Conservation (phyloP, 192 early-diverging fungal genomes). For the Entomortierella chlamydospora region DNA sequence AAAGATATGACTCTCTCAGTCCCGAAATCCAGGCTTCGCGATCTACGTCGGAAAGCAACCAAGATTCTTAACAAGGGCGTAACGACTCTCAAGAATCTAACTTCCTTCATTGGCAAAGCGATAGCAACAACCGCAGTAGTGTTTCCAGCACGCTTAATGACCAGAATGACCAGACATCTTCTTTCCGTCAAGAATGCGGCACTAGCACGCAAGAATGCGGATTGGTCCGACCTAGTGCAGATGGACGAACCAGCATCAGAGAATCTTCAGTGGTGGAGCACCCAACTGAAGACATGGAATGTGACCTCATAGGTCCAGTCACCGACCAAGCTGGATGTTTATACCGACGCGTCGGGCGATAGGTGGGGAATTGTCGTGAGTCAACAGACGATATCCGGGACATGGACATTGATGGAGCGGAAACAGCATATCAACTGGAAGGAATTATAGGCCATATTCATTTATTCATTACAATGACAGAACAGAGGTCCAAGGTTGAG, state of each 20-base stretch:
- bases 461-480: conserved; percentile 4
- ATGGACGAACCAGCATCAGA: not conserved
- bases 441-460: conserved; percentile 17
- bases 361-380: conserved; percentile 19
- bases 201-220: not conserved
- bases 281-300: conserved; percentile 18
- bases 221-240: not conserved
- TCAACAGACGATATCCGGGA: not conserved
- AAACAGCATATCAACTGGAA: conserved; percentile 21
- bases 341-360: conserved; percentile 27
- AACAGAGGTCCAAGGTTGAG: not conserved
- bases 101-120: conserved; percentile 18
- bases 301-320: conserved; percentile 12
- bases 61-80: conserved; percentile 10
- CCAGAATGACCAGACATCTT: conserved; percentile 23
- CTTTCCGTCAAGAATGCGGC: conserved; percentile 35
- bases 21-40: conserved; percentile 26
- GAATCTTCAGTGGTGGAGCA: conserved; percentile 1
- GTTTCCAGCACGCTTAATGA: conserved; percentile 39
- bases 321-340: conserved; percentile 14
- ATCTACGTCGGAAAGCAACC: conserved; percentile 25
- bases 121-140: conserved; percentile 28
- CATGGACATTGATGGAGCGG: conserved; percentile 2
- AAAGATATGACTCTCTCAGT: conserved; percentile 25
- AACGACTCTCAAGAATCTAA: conserved; percentile 19